Conservation (phyloP, 1,139 yeast species). For the Torulaspora globosa region DNA sequence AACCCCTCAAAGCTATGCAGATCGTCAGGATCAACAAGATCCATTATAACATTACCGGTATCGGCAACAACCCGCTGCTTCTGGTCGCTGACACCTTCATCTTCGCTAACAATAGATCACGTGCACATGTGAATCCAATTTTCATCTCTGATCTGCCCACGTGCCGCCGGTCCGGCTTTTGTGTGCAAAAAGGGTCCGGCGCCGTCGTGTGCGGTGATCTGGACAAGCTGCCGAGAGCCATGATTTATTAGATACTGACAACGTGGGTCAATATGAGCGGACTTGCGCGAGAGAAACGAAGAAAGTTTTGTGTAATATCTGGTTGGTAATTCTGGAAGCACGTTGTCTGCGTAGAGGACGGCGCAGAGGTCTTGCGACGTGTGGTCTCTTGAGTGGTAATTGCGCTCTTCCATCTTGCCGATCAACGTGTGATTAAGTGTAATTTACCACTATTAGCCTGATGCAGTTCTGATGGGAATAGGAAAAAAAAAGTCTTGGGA, state of each 20-base stretch:
- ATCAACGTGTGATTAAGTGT: background rate
- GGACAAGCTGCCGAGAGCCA: background rate
- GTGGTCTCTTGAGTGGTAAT: no score
- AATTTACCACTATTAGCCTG: background rate
- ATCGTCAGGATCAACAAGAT: no score
- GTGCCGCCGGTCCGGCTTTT: background rate
- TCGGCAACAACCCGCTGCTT: no score
- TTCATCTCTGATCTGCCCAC: background rate
- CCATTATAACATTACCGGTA: no score
- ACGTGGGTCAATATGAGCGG: conserved; percentile 1
- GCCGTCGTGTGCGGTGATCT: background rate
- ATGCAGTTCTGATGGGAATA: background rate
- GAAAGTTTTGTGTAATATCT: background rate
- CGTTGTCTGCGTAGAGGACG: background rate
- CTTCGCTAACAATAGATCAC: background rate
- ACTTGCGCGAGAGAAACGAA: background rate
- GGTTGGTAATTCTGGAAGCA: background rate
- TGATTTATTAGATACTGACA: background rate
- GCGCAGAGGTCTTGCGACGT: background rate
- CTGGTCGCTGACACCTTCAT: no score
- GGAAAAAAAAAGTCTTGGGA: conserved; percentile 1
- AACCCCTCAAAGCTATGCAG: no score
- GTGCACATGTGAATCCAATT: no score
- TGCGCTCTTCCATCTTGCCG: no score
- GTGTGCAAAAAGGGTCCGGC: background rate